Base-by-base conservation (phyloP, 352 stramenopile genomes). In the Thalassiosira tumida region DNA sequence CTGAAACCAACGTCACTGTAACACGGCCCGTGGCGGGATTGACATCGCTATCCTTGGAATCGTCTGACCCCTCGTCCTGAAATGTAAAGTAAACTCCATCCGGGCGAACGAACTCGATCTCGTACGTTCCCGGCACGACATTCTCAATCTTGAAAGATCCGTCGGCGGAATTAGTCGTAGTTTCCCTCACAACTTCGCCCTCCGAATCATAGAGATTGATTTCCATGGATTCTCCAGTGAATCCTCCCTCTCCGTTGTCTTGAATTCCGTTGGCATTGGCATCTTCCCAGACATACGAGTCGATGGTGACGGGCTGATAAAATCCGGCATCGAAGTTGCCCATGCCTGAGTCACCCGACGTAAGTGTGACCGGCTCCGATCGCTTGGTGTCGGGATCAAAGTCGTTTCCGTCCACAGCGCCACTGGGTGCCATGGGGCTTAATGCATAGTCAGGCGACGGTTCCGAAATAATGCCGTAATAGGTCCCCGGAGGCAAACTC, bases 261-360 rank as follows among this genome's bases (percentile, higher is more conserved):
- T 91, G 89, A 17, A 94, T 84, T 38, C 89, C 89, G 72, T 94
- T 91, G 5, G 82, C 64, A 26, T 24, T 47, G 41, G 73, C 33
- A 65, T 94, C 89, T 62, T 87, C 86, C 89, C 89, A 94, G 26
- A 94, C 79, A 17, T 67, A 43, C 47, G 89, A 64, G 47, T 81
- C 89, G 72, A 94, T 88, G 7, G 78, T 85, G n/a, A 83, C 89
- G 54, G 89, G 81, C 17, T 89, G 35, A 47, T 94, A 94, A 21
- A 94, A 67, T 70, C 89, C 89, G 35, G 80, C 84, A 85, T 91
- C 81, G 51, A 94, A 91, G 0, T 47, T 77, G 14, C 85, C 85
- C 10, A 80, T 76, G 21, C 74, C 59, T 2, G 84, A 89, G 38
- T 80, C 7, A 29, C 85, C 85, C 50, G 67, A 79, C 26, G 40